Evolutionary conservation across 2,329 filamentous ascomycete genomes (phyloP), one percentile per base, ranked within the genome.

Genomic region (Penicillium sp.): DNA sequence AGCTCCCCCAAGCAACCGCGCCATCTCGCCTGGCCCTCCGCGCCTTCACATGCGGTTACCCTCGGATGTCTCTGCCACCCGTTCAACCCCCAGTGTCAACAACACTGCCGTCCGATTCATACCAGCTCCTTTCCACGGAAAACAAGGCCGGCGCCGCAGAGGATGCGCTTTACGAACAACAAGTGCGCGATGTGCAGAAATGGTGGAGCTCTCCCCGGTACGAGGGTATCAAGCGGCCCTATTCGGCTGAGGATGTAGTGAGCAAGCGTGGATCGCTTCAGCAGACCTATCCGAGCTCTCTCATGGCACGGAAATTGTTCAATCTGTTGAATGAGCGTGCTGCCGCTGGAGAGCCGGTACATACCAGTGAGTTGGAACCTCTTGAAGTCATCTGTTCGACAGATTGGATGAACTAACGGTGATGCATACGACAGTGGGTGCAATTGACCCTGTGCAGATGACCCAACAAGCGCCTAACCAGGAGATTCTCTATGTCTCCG

Each of bases 381-480:
- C 0, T 14, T n/a, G n/a, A n/a, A n/a, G n/a, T n/a, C n/a, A n/a
- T n/a, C n/a, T n/a, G n/a, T n/a, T n/a, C n/a, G n/a, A n/a, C n/a
- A n/a, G 33, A 18, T 3, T 5, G 21, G 7, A 24, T 13, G 7
- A 16, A 18, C 36, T 33, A 47, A 44, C 18, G 26, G 16, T 33
- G 19, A 43, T 48, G 21, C 26, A 11, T n/a, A 11, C 36, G 18
- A 37, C 48, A 93, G 90, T 99, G 89, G 94, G 94, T 65, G 94
- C 92, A 56, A 95, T 99, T 75, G 94, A 99, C 71, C 94, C 94
- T n/a, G 87, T 97, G 10, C 94, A 99, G 78, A 97, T 99, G 94
- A 96, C 94, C 45, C 94, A 99, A 75, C 94, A 97, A 79, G 94
- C 94, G 14, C 85, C 90, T 5, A 90, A 97, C 77, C 94, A 97